Evolutionary conservation across 768 basidiomycete species (phyloP).

Genomic region (Tulasnella calospora): DNA sequence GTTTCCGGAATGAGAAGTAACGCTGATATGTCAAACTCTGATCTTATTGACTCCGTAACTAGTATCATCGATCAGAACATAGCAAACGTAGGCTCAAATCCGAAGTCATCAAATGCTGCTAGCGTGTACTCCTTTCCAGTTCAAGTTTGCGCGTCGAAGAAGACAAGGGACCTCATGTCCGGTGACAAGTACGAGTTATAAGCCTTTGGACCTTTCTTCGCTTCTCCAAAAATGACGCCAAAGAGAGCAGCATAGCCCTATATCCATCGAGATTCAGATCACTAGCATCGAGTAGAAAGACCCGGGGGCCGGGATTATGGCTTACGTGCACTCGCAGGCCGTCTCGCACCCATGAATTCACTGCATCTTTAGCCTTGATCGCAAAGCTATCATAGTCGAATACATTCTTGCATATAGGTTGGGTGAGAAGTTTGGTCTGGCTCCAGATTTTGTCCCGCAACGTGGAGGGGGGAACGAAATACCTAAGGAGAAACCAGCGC

Average conservation of each 20-base stretch:
- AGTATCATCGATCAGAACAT: background rate
- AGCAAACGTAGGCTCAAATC: slow-evolving; percentile 2
- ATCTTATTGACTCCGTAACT: too few species aligned
- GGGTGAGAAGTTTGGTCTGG: background rate
- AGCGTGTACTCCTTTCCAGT: background rate
- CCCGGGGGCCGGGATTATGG: background rate
- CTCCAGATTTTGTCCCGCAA: background rate
- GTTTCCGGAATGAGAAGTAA: too few species aligned
- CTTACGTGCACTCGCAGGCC: background rate
- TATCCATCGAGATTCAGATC: background rate
- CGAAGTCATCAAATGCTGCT: background rate
- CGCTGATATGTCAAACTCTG: too few species aligned
- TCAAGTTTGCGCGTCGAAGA: slow-evolving; percentile 7
- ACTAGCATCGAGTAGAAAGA: too few species aligned
- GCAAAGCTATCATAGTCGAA: background rate
- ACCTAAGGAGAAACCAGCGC: background rate
- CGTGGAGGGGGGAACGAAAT: background rate
- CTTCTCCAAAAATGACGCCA: background rate
- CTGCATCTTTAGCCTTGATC: background rate
- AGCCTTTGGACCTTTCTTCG: background rate
- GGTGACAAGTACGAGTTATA: slow-evolving; percentile 1
- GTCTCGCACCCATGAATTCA: background rate
- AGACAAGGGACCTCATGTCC: background rate
- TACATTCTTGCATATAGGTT: background rate
- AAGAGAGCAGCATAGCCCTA: background rate